phyloP scores from a whole-genome alignment of 306 rosid species.

The Myrica gale region DNA sequence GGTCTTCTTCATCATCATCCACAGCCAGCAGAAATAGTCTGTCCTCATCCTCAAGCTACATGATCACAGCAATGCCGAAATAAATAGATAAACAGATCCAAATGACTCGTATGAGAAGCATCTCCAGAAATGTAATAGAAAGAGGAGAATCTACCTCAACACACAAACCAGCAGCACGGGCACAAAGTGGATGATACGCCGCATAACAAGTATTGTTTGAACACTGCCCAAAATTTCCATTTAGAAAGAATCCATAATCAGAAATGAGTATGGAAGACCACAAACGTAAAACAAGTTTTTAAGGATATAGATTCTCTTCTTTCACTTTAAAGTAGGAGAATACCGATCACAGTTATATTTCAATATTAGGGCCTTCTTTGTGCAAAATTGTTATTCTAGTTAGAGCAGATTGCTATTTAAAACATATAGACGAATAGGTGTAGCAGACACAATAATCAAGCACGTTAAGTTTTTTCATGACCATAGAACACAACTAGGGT shows the following conservation, averaged over 20 bases:
- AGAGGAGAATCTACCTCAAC: constrained; percentile 72
- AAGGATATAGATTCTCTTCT: not conserved
- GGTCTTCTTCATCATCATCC: constrained; percentile 92
- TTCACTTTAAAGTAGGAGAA: not conserved
- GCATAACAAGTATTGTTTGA: constrained; percentile 89
- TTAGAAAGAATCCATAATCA: not conserved
- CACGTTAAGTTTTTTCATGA: not conserved
- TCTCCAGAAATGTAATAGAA: constrained; percentile 4
- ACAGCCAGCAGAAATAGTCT: constrained; percentile 85
- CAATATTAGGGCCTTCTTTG: not conserved
- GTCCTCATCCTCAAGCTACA: constrained; percentile 94
- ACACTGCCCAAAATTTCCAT: constrained; percentile 53
- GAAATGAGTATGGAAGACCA: constrained; percentile 1
- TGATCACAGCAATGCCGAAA: constrained; percentile 24
- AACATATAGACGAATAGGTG: not conserved
- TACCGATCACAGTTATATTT: not conserved
- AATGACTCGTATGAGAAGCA: constrained; percentile 14
- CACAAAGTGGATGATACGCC: constrained; percentile 98
- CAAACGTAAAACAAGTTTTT: constrained; percentile 7
- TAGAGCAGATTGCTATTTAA: not conserved
- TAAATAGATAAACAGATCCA: constrained; percentile 20
- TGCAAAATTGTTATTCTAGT: not conserved
- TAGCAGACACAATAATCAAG: not conserved
- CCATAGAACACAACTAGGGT: not conserved
- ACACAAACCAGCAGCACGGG: constrained; percentile 99